Conservation (phyloP, 306 rosid genomes). For the Cicer yamashitae region DNA sequence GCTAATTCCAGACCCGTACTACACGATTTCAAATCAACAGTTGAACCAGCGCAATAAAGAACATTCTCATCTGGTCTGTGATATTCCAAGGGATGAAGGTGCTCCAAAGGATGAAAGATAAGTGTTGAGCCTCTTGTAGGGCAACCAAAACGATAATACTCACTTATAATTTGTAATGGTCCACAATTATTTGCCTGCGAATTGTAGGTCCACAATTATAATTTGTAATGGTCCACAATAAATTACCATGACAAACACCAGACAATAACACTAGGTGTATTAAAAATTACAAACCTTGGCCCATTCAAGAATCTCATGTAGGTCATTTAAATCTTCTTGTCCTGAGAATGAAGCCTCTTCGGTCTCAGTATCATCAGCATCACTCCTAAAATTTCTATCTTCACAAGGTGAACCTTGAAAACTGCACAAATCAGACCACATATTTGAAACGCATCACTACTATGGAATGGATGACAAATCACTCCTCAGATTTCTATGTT, state of each 20-base stretch:
- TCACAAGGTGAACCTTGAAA: conserved; percentile 97
- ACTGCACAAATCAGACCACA: conserved; percentile 58
- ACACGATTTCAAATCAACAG: conserved; percentile 77
- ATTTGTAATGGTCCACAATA: conserved; percentile 76
- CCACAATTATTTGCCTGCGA: conserved; percentile 84
- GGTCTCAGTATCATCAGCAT: conserved; percentile 88
- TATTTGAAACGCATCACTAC: conserved; percentile 28
- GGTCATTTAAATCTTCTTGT: conserved; percentile 89
- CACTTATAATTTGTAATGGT: conserved; percentile 82
- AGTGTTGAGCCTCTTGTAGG: conserved; percentile 81
- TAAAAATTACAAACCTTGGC: conserved; percentile 73
- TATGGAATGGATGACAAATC: conserved; percentile 46
- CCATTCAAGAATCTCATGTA: conserved; percentile 89
- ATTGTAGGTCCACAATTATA: too few relatives aligned
- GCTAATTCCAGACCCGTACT: conserved; percentile 69
- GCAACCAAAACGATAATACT: conserved; percentile 71
- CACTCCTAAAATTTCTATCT: conserved; percentile 92
- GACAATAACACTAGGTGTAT: conserved; percentile 21
- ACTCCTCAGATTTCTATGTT: conserved; percentile 69
- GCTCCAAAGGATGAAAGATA: conserved; percentile 77
- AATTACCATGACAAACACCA: conserved; percentile 34
- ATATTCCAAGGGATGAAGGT: conserved; percentile 57
- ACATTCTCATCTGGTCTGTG: conserved; percentile 64
- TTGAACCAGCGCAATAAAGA: conserved; percentile 74
- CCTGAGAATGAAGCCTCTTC: conserved; percentile 95